phyloP scores from a whole-genome alignment of 129 eudicot genomes.

The Glebionis coronaria region DNA sequence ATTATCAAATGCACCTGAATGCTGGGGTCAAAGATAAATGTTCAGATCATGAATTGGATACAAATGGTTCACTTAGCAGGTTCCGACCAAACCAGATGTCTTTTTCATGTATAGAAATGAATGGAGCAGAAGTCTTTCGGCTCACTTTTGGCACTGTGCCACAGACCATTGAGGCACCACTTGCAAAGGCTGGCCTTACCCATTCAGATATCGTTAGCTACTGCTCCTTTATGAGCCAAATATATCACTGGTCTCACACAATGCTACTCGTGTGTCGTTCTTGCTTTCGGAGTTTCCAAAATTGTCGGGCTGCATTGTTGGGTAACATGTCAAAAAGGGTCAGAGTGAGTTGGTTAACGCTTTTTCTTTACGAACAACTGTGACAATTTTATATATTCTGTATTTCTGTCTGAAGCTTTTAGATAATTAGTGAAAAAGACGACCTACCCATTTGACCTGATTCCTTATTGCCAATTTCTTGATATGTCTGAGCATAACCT shows the following conservation, averaged over 20 bases:
- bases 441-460: not conserved
- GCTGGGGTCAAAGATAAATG: constrained; percentile 46
- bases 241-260: not conserved
- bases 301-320: not conserved
- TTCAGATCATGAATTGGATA: constrained; percentile 36
- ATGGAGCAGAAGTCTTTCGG: constrained; percentile 76
- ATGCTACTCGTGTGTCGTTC: not conserved
- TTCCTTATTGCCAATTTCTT: too few species aligned
- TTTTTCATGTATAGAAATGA: constrained; percentile 77
- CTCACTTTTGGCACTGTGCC: constrained; percentile 80
- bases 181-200: constrained; percentile 69
- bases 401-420: not conserved
- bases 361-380: too few species aligned
- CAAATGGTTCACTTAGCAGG: constrained; percentile 58
- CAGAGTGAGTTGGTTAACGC: not conserved
- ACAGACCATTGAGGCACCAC: constrained; percentile 63
- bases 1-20: constrained; percentile 77
- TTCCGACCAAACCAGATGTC: constrained; percentile 50
- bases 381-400: too few species aligned
- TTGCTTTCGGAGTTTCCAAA: not conserved
- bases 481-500: not conserved
- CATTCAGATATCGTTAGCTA: constrained; percentile 72
- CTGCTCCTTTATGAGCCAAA: constrained; percentile 53
- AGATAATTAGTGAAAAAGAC: not conserved
- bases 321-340: not conserved